Conservation (phyloP, 768 basidiomycete species). For the Lactarius evosmus region DNA sequence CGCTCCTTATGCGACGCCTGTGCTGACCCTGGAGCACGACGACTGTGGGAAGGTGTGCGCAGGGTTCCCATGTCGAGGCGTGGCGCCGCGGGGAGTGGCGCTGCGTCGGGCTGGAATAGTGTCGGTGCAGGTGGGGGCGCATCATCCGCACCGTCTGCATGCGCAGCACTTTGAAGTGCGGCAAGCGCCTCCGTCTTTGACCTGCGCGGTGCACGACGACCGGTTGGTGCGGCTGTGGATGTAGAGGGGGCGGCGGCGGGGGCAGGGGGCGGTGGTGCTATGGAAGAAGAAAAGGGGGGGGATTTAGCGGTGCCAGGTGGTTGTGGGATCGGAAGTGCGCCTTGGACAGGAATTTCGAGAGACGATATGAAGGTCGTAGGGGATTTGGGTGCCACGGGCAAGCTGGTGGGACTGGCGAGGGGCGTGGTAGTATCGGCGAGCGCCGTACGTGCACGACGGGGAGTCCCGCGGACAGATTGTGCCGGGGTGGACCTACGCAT, state of each 20-base stretch:
- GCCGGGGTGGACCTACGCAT: slow-evolving; percentile 26
- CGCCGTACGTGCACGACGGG: slow-evolving; percentile 26
- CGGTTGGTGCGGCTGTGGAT: slow-evolving; percentile 6
- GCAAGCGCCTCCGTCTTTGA: slow-evolving; percentile 86
- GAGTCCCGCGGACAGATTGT: slow-evolving; percentile 27
- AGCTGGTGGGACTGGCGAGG: slow-evolving; percentile 19
- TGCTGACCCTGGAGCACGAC: slow-evolving; percentile 34
- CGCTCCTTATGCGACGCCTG: slow-evolving; percentile 45
- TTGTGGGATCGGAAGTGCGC: slow-evolving; percentile 54
- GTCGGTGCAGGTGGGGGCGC: slow-evolving; percentile 48
- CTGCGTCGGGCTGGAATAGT: slow-evolving; percentile 34
- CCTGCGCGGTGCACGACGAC: slow-evolving; percentile 76
- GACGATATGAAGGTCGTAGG: slow-evolving; percentile 56
- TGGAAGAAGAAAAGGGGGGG: slow-evolving; percentile 3
- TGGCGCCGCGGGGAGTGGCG: slow-evolving; percentile 59
- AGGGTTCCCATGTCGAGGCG: slow-evolving; percentile 66
- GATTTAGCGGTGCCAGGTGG: slow-evolving; percentile 39
- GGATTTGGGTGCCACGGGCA: slow-evolving; percentile 39
- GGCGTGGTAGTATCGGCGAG: slow-evolving; percentile 25
- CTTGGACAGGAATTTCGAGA: slow-evolving; percentile 74
- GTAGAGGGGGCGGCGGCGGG: slow-evolving; percentile 15
- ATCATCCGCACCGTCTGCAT: slow-evolving; percentile 54
- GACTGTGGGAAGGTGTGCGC: slow-evolving; percentile 59
- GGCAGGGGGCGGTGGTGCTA: neutral
- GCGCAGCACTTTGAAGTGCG: slow-evolving; percentile 66